Evolutionary conservation across 352 stramenopile species (phyloP).

Genomic region (Phytophthora uliginosa): DNA sequence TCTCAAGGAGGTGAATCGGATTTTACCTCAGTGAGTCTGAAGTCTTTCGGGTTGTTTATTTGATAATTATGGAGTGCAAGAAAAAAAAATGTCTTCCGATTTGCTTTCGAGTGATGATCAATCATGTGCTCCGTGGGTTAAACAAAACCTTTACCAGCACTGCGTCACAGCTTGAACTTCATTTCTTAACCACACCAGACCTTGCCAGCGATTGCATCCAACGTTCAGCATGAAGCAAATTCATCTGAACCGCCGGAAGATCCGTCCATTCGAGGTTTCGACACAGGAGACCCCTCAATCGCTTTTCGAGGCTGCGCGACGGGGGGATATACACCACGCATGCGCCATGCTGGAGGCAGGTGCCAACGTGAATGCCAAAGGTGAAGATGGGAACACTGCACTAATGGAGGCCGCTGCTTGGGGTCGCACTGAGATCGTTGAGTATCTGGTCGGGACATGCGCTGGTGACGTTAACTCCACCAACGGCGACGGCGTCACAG

Average conservation of each 20-base stretch:
- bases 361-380: background rate
- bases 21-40: constrained; percentile 32
- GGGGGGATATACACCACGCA: background rate
- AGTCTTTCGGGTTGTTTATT: background rate
- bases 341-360: background rate
- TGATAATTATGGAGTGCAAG: background rate
- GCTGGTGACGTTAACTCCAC: background rate
- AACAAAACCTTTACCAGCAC: too few species aligned
- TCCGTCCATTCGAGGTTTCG: background rate
- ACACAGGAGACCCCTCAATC: background rate
- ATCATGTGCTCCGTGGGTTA: too few species aligned
- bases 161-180: too few species aligned
- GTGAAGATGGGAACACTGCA: background rate
- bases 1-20: constrained; percentile 36
- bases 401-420: background rate
- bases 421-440: background rate
- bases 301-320: too few species aligned
- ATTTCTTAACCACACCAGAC: too few species aligned
- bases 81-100: too few species aligned
- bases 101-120: too few species aligned
- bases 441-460: background rate
- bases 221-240: too few species aligned
- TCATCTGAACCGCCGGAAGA: background rate
- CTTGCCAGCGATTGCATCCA: too few species aligned
- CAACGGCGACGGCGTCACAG: background rate